Percentiles rank a stretch among this genome's conserved stretches.
Evolutionary conservation across 257 asterid species (phyloP).

Genomic region (Penstemon barbatus): DNA sequence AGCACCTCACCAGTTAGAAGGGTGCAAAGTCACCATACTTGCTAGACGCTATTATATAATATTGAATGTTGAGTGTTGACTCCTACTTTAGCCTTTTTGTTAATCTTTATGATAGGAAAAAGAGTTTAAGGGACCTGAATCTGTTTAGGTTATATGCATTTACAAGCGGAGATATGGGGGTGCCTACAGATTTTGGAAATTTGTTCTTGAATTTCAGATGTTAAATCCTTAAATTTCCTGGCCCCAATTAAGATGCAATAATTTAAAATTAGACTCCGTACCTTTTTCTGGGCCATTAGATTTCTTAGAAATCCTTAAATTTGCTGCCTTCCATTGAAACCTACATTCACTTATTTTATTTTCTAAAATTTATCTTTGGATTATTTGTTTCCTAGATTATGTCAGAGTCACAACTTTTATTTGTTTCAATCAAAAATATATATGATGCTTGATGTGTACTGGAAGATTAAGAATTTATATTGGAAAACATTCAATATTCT

Average conservation of each 20-base stretch:
- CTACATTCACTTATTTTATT: not conserved
- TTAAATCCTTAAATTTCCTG: too few relatives aligned
- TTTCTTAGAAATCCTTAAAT: not conserved
- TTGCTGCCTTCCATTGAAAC: not conserved
- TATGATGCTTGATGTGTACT: not conserved
- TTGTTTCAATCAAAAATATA: not conserved
- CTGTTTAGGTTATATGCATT: not conserved
- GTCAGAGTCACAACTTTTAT: conserved; percentile 1
- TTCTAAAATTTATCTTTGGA: conserved; percentile 8
- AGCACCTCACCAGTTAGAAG: conserved; percentile 14
- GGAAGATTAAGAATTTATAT: conserved; percentile 3
- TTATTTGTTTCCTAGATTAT: conserved; percentile 8
- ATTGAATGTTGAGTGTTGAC: not conserved
- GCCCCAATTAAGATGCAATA: too few relatives aligned
- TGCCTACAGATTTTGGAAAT: not conserved
- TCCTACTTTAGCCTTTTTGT: conserved; percentile 13
- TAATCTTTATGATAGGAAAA: not conserved
- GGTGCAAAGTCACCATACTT: not conserved
- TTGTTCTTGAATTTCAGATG: not conserved
- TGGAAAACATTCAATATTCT: conserved; percentile 15
- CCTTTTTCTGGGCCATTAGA: not conserved
- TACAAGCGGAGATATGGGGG: not conserved
- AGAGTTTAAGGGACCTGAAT: not conserved
- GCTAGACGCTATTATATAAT: not conserved
- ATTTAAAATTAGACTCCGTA: too few relatives aligned